phyloP scores from a whole-genome alignment of 2,329 filamentous ascomycete species.

The Apiospora koreana region DNA sequence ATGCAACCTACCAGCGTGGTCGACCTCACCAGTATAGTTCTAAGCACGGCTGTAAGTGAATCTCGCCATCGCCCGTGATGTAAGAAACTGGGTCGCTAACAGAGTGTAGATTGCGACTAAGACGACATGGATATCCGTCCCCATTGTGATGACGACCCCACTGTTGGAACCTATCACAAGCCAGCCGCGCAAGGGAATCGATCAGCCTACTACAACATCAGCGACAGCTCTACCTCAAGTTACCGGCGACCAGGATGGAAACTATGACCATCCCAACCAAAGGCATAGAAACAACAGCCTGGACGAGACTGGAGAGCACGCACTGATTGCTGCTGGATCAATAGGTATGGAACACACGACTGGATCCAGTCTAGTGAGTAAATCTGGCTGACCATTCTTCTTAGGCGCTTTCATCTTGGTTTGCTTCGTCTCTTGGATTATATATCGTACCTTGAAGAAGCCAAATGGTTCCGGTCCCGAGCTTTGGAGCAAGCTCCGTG shows the following conservation, averaged over 20 bases:
- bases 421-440: constrained; percentile 46
- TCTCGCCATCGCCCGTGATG: neutral
- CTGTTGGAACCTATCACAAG: constrained; percentile 11
- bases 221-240: constrained; percentile 8
- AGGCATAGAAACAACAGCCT: constrained; percentile 18
- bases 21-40: neutral
- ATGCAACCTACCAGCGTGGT: neutral
- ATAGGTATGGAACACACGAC: constrained; percentile 29
- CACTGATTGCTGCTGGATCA: constrained; percentile 36
- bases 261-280: constrained; percentile 9
- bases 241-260: neutral
- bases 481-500: constrained; percentile 20
- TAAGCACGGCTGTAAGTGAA: neutral
- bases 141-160: constrained; percentile 7
- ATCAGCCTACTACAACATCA: neutral
- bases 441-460: constrained; percentile 41
- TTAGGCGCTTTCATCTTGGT: constrained; percentile 46
- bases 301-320: constrained; percentile 31
- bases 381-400: constrained; percentile 10
- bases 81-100: neutral
- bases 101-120: constrained; percentile 13
- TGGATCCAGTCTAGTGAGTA: neutral
- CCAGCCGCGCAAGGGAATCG: constrained; percentile 17
- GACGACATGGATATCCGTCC: constrained; percentile 14
- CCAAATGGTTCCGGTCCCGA: constrained; percentile 20